Base-by-base conservation (phyloP, 2,329 filamentous ascomycete genomes). In the Aspergillus awamori region DNA sequence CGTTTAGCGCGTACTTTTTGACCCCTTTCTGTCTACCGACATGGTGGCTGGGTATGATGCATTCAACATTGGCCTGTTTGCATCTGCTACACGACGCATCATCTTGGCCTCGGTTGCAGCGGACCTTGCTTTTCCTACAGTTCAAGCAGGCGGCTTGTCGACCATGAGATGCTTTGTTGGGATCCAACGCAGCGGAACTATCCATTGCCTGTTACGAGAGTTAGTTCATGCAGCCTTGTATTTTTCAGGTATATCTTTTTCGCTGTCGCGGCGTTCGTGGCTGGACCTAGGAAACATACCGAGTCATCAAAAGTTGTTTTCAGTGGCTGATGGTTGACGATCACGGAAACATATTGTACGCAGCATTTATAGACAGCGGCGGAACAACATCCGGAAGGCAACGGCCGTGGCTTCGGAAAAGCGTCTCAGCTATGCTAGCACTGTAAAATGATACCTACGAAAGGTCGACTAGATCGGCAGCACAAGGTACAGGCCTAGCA, bases 11-110 rank as follows among this genome's bases (percentile, higher is more conserved):
- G 64, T 76, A 89, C 89, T 92, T 92, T 74, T 91, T 92, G 62
- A 91, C 89, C 22, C 89, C 89, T 71, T 91, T 91, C 70, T 90
- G 88, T 53, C 89, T 81, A 7, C 89, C 89, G 4, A 90, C 84
- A 63, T 91, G 88, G 70, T 91, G 90, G n/a, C 84, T 84, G n/a
- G 84, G 89, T 2, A 90, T 86, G 5, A 90, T 79, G 71, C 89
- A 92, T 61, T 90, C 86, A 13, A 78, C 72, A 36, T 83, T 80
- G 7, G 83, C 77, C 69, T 86, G 83, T 57, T 81, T 77, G 72
- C 88, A 90, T 73, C 86, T 83, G 65, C 86, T 86, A 72, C 88
- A 90, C 26, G 81, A 79, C 20, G 77, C 69, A 61, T 84, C 80
- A 45, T 80, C 80, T 20, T 79, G 73, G 45, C 81, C 80, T 66